These are phyloP conservation scores for Trichoderma sp. DNA, from an alignment of 2,329 filamentous ascomycete genomes.

Conservation along the genomic window DNA sequence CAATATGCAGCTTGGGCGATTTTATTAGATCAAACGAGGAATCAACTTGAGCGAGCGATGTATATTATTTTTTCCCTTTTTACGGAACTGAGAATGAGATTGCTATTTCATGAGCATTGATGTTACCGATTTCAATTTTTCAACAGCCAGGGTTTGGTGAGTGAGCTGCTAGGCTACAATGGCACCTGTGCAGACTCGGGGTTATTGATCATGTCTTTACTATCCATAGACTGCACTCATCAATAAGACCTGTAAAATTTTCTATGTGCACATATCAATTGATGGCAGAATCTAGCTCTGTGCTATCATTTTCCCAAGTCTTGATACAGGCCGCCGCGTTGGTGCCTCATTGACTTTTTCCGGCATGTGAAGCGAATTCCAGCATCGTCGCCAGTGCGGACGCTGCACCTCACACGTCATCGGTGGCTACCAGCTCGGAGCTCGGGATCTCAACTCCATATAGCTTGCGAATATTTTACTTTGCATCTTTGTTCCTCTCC, in stretches of 20 bases:
- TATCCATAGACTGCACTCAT: neutral
- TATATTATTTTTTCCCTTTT: neutral
- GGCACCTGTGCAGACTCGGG: neutral
- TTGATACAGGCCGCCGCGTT: neutral
- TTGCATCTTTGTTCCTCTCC: neutral
- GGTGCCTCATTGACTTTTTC: neutral
- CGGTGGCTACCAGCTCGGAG: constrained; percentile 6
- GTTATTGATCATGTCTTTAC: neutral
- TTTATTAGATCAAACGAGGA: neutral
- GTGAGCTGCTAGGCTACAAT: neutral
- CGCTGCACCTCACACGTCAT: constrained; percentile 15
- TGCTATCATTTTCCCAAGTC: too few species aligned
- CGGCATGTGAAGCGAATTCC: neutral
- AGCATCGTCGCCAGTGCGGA: neutral
- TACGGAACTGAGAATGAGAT: neutral
- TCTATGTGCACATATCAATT: too few species aligned
- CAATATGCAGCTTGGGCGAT: neutral
- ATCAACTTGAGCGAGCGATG: constrained; percentile 15
- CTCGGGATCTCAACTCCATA: constrained; percentile 18
- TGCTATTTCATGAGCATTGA: neutral
- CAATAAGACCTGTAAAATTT: neutral
- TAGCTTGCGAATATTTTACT: neutral
- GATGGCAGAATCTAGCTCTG: neutral
- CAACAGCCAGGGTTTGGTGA: neutral
- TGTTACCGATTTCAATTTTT: neutral